Evolutionary conservation across 768 basidiomycete species (phyloP), one percentile per base, ranked within the genome.

Genomic region (Boletus eberwhitei): DNA sequence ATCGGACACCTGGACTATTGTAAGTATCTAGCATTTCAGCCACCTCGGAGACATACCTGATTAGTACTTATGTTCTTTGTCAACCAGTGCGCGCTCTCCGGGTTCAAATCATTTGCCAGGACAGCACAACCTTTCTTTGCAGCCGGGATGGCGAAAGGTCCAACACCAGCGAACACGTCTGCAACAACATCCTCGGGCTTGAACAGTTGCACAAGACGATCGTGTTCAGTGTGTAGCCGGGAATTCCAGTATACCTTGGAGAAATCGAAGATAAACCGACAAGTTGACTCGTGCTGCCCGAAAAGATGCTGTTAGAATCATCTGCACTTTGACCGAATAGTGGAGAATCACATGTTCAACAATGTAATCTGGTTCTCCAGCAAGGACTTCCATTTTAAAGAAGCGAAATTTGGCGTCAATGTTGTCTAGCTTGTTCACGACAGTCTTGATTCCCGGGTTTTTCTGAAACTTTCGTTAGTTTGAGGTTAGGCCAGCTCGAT

Each of bases 191-290:
- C 91, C 24, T 85, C 78, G 0, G 85, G 82, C 26, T 78, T 68
- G 72, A 98, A 95, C 35, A 78, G 60, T 17, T 79, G 68, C 39
- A 98, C 89, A 16, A 99, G 77, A 3, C 95, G 86, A 26, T 85
- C 83, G 65, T 99, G 97, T 66, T 99, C 97, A 5, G 86, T 85
- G 53, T 93, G 89, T 35, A 99, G 75, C 36, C 97, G 86, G 16
- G 95, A 96, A 74, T 99, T 99, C 95, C 95, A 99, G 72, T 99
- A 99, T 13, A 98, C 97, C 66, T 86, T 79, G 7, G 88, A 86
- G 66, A 98, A 99, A 69, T 99, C 94, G 64, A 99, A 98, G 2
- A 80, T 86, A 72, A 98, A 98, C 32, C 75, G 77, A 69, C 94
- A 98, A 61, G 84, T 81, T 8, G 87, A 83, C 75, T 99, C 96